phyloP scores from a whole-genome alignment of 2,329 filamentous ascomycete genomes.

The Hypoxylon sp. region DNA sequence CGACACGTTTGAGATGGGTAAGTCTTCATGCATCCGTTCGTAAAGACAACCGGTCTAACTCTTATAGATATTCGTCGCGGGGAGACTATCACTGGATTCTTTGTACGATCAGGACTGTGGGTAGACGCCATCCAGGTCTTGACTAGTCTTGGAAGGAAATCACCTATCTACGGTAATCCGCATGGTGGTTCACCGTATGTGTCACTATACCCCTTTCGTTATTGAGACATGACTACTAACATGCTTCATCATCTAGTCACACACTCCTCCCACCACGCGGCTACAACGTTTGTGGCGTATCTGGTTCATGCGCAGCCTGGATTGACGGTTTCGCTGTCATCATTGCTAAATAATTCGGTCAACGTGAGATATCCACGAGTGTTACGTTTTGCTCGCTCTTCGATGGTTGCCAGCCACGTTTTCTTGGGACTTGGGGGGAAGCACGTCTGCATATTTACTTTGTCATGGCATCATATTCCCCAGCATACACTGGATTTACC shows the following conservation, averaged over 20 bases:
- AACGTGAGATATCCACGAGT: conserved; percentile 5
- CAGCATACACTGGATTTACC: conserved; percentile 28
- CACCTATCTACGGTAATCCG: conserved; percentile 83
- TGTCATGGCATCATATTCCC: conserved; percentile 31
- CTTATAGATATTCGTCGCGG: conserved; percentile 78
- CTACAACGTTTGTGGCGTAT: conserved; percentile 87
- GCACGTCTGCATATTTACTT: conserved; percentile 32
- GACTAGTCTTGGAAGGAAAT: conserved; percentile 87
- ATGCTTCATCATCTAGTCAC: conserved; percentile 66
- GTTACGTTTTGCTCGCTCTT: too few relatives aligned
- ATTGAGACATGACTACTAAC: conserved; percentile 35
- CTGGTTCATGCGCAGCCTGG: conserved; percentile 82
- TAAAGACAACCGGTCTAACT: too few relatives aligned
- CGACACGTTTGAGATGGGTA: conserved; percentile 80
- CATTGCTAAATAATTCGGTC: conserved; percentile 75
- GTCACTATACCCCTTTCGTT: neutral
- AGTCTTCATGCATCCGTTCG: conserved; percentile 47
- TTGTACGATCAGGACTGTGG: conserved; percentile 80
- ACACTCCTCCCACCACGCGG: conserved; percentile 89
- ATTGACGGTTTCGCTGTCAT: conserved; percentile 87
- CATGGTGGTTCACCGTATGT: conserved; percentile 84
- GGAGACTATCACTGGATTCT: conserved; percentile 88
- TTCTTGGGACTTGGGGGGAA: conserved; percentile 11
- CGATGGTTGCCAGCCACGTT: conserved; percentile 1
- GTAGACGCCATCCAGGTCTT: conserved; percentile 90